These are phyloP conservation scores for Atkinsonella texensis DNA, from an alignment of 2,329 filamentous ascomycete genomes.

Conservation along the genomic window DNA sequence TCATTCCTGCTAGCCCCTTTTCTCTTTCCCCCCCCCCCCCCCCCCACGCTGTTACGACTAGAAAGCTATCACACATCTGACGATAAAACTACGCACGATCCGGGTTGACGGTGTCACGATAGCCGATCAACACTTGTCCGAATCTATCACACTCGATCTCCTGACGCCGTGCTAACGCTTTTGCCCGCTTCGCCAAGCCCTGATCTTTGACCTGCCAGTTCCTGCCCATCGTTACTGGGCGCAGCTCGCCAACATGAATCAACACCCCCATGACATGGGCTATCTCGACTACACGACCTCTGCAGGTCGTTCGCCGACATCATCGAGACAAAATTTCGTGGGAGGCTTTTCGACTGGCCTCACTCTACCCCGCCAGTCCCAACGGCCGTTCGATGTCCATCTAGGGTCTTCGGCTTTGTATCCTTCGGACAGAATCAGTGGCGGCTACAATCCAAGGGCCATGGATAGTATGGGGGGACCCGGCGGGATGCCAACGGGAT, in stretches of 20 bases:
- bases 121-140: not conserved
- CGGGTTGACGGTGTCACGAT: not conserved
- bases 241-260: constrained; percentile 22
- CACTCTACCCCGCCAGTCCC: constrained; percentile 39
- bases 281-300: constrained; percentile 57
- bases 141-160: constrained; percentile 3
- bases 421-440: constrained; percentile 52
- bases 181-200: not conserved
- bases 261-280: constrained; percentile 47
- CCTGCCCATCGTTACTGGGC: constrained; percentile 12
- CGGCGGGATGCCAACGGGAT: constrained; percentile 30
- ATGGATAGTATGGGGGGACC: constrained; percentile 34
- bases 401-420: constrained; percentile 56
- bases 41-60: constrained; percentile 2
- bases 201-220: constrained; percentile 8
- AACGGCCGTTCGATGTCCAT: constrained; percentile 66
- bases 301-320: constrained; percentile 55
- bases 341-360: constrained; percentile 39
- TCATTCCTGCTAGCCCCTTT: not conserved
- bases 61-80: not conserved
- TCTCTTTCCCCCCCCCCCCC: not conserved
- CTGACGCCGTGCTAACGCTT: not conserved
- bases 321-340: constrained; percentile 48
- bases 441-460: constrained; percentile 47
- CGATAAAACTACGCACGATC: not conserved